These are phyloP conservation scores for Candolleomyces efflorescens DNA, from an alignment of 768 basidiomycete species.

Conservation along the genomic window DNA sequence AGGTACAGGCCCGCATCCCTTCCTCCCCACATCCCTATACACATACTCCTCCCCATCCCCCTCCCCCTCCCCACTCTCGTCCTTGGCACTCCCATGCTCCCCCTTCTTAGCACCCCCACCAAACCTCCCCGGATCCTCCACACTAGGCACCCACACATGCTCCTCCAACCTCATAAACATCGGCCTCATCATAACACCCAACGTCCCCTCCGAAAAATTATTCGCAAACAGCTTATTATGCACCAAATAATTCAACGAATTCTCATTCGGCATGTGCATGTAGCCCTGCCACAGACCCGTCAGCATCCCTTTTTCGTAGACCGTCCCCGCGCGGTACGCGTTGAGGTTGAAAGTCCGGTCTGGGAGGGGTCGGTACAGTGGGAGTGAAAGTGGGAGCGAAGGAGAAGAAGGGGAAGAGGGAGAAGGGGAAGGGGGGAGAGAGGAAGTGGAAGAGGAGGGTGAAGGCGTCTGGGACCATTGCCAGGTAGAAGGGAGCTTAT, in stretches of 20 bases:
- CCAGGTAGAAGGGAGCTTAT: too few species aligned
- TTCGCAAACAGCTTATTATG: constrained; percentile 16
- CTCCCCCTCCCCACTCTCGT: not conserved
- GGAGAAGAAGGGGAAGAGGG: not conserved
- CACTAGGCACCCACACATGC: constrained; percentile 30
- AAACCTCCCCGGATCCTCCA: not conserved
- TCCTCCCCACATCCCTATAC: not conserved
- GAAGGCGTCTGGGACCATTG: too few species aligned
- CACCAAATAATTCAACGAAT: constrained; percentile 11
- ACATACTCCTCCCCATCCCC: not conserved
- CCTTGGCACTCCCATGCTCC: not conserved
- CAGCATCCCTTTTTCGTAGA: not conserved
- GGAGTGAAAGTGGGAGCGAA: not conserved
- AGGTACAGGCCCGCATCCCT: not conserved
- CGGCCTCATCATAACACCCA: constrained; percentile 40
- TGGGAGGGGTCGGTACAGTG: not conserved
- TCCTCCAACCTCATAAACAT: constrained; percentile 59
- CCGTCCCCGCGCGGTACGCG: not conserved
- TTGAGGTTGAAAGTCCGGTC: not conserved
- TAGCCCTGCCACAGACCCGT: constrained; percentile 1
- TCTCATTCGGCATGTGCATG: constrained; percentile 16
- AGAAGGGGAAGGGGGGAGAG: not conserved
- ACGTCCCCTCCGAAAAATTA: constrained; percentile 28
- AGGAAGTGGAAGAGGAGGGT: too few species aligned
- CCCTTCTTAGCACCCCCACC: too few species aligned